Evolutionary conservation across 441 rosid species (phyloP).

Genomic region (Biscutella laevigata): DNA sequence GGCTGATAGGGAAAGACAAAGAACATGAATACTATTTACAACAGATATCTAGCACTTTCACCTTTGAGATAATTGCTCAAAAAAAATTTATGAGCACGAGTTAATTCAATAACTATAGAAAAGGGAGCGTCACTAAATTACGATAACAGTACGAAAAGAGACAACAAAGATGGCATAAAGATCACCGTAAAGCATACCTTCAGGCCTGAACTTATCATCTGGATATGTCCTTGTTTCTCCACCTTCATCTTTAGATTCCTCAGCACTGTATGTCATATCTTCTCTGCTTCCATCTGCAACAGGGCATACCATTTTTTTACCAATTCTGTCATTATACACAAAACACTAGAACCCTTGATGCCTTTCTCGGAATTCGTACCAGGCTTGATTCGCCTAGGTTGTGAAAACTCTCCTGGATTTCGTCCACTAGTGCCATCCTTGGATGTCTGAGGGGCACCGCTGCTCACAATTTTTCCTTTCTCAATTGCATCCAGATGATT

Average conservation of each 20-base stretch:
- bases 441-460: constrained; percentile 74
- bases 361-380: constrained; percentile 38
- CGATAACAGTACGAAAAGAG: not conserved
- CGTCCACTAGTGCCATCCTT: constrained; percentile 68
- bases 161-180: constrained; percentile 13
- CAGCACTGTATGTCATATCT: constrained; percentile 39
- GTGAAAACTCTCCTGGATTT: constrained; percentile 42
- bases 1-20: not conserved
- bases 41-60: not conserved
- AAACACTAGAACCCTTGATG: constrained; percentile 5
- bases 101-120: not conserved
- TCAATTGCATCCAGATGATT: constrained; percentile 72
- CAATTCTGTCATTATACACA: constrained; percentile 11
- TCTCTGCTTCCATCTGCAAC: constrained; percentile 65
- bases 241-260: constrained; percentile 46
- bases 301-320: constrained; percentile 25
- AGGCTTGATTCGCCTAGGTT: constrained; percentile 55
- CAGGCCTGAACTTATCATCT: constrained; percentile 44
- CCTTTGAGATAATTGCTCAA: constrained; percentile 1
- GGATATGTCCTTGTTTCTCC: constrained; percentile 34
- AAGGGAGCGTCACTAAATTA: not conserved
- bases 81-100: not conserved
- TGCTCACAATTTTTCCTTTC: constrained; percentile 75
- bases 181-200: constrained; percentile 46
- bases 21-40: not conserved